These are phyloP conservation scores for Gynostemma pentaphyllum DNA, from an alignment of 306 rosid genomes.

Conservation along the genomic window DNA sequence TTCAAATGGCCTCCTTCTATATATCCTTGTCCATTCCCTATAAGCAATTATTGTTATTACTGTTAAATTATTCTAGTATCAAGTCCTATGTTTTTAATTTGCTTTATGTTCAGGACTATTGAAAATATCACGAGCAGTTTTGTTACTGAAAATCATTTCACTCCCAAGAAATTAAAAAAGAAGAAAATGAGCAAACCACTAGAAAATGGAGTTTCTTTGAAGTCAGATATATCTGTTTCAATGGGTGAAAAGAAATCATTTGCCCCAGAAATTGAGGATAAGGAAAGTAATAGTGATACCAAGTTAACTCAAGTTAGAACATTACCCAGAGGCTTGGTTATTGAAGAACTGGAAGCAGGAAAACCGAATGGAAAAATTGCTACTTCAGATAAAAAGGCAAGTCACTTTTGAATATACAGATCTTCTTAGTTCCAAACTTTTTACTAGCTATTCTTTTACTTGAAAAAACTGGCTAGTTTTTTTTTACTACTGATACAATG, in stretches of 20 bases:
- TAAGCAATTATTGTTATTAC: neutral
- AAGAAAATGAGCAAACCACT: conserved; percentile 44
- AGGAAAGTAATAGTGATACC: conserved; percentile 15
- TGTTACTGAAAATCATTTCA: conserved; percentile 27
- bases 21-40: neutral
- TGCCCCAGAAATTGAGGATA: conserved; percentile 15
- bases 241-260: conserved; percentile 18
- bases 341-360: conserved; percentile 58
- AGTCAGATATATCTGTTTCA: conserved; percentile 19
- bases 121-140: conserved; percentile 14
- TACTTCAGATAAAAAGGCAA: conserved; percentile 50
- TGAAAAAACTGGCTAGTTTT: too few relatives aligned
- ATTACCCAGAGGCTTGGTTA: conserved; percentile 39
- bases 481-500: neutral
- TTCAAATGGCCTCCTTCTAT: neutral
- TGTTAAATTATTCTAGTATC: neutral
- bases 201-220: conserved; percentile 24
- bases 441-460: too few relatives aligned
- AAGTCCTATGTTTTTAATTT: neutral
- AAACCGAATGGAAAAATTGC: conserved; percentile 55
- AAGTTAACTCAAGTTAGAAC: conserved; percentile 32
- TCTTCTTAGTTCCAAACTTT: too few relatives aligned
- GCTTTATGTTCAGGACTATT: conserved; percentile 25
- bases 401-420: neutral
- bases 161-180: conserved; percentile 29